Base-by-base conservation (phyloP, 1,139 yeast genomes). In the Lizanozyma gosingica region DNA sequence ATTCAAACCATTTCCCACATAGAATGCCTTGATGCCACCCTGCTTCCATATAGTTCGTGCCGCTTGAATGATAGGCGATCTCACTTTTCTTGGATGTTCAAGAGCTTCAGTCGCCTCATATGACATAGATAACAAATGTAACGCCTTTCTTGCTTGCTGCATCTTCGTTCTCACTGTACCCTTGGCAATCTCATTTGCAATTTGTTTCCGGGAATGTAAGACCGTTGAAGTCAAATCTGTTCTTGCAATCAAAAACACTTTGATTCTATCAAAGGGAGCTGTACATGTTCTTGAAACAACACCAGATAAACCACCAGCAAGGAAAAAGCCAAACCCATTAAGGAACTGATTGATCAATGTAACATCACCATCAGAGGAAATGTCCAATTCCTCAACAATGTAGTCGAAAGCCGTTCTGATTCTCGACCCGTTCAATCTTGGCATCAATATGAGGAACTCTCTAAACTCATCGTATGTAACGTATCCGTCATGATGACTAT, bases 221-320 rank as follows among this genome's bases (percentile, higher is more conserved):
- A 82, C 65, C 0, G 86, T 82, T 2, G 88, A 80, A 0, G 84
- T 69, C 39, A 83, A 64, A 50, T 88, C 95, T 0, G 96, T 82
- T 57, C 95, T 76, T 2, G 98, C 97, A 55, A 92, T 92, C 42
- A 92, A 67, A 52, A 86, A 92, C 15, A 92, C 97, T 56, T 92
- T 92, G 18, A 92, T 76, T 58, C 98, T 74, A 59, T 92, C 98
- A 52, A 92, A 86, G 11, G 98, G 98, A 0, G 98, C 98, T 0
- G 98, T 92, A 53, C 94, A 83, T 0, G 97, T 88, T 62, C 98
- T 78, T n/a, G 97, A 87, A 3, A 92, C 83, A 4, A 92, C 98
- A 2, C 98, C 98, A 0, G 97, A 85, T 29, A 90, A 62, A 0
- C 98, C 98, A 33, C 98, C 98, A 1, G 97, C 95, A 33, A 88